Base-by-base conservation (phyloP, 371 early-diverging fungal genomes). In the Rhizopus stolonifer region DNA sequence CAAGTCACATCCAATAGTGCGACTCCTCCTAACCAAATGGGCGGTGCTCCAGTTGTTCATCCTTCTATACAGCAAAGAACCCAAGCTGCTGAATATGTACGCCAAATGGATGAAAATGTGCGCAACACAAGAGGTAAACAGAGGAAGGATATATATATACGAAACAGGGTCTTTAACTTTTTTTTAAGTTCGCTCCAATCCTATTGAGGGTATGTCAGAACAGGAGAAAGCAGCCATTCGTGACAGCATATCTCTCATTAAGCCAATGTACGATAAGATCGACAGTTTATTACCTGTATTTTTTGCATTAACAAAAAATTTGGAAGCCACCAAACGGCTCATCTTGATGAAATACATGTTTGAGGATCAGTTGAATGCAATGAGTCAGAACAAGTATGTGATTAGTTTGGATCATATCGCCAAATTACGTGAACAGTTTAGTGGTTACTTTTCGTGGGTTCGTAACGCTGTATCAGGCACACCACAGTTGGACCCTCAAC, bases 311-410 rank as follows among this genome's bases (percentile, higher is more conserved):
- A 72, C 79, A 1, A 44, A 38, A 32, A 75, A 68, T 40, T 45
- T 55, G n/a, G 79, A 77, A 10, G 66, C 70, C 0, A 70, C 67
- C 6, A 48, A 60, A 11, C 55, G 64, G 58, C 42, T 46, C 36
- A 77, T 81, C n/a, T 47, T 80, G 53, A 78, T 83, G 81, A 84
- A 84, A 56, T 75, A 74, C 44, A 72, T 81, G 76, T 80, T 80
- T 62, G 75, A 84, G 49, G 82, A 80, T 49, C 84, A 84, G 44
- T 54, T 79, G n/a, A 71, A 69, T 1, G 50, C 70, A 13, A 40
- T 81, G 9, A 61, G 65, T n/a, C 77, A 78, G 19, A 70, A 77
- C 22, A 69, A 68, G 15, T 84, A 63, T 49, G 63, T 75, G 7
- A 72, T 84, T 19, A 71, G 61, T 4, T 50, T 76, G 21, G 77